Evolutionary conservation across 768 basidiomycete genomes (phyloP).

Genomic region (Phaffia tasmanica): DNA sequence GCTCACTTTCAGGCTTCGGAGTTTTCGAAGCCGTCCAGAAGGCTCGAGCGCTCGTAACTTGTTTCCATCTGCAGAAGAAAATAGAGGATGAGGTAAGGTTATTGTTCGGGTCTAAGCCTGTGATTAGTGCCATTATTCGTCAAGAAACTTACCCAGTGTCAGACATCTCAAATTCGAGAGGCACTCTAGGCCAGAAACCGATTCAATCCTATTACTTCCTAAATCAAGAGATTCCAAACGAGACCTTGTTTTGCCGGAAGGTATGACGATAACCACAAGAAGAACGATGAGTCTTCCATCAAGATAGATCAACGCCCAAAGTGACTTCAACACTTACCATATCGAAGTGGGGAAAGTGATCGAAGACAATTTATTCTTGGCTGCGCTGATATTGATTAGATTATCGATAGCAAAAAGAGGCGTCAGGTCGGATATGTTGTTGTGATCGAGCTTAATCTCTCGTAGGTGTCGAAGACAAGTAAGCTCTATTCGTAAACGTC

Average conservation of each 20-base stretch:
- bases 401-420: constrained; percentile 70
- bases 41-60: constrained; percentile 46
- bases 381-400: constrained; percentile 70
- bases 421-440: constrained; percentile 59
- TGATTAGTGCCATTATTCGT: no score
- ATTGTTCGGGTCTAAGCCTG: background rate
- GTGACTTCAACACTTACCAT: constrained; percentile 48
- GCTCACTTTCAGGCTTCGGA: constrained; percentile 77
- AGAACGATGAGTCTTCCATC: background rate
- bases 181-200: constrained; percentile 49
- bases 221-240: constrained; percentile 70
- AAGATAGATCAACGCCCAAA: background rate
- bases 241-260: constrained; percentile 34
- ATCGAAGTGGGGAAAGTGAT: constrained; percentile 53
- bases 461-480: constrained; percentile 71
- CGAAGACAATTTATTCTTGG: constrained; percentile 56
- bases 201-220: constrained; percentile 58
- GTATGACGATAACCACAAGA: background rate
- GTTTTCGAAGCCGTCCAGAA: constrained; percentile 45
- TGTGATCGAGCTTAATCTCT: constrained; percentile 81
- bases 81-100: background rate
- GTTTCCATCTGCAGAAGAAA: constrained; percentile 55
- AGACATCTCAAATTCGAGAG: constrained; percentile 50
- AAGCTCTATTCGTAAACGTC: constrained; percentile 49
- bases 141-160: constrained; percentile 61